Evolutionary conservation across 768 basidiomycete species (phyloP).

Genomic region (Macrolepiota dolichaula): DNA sequence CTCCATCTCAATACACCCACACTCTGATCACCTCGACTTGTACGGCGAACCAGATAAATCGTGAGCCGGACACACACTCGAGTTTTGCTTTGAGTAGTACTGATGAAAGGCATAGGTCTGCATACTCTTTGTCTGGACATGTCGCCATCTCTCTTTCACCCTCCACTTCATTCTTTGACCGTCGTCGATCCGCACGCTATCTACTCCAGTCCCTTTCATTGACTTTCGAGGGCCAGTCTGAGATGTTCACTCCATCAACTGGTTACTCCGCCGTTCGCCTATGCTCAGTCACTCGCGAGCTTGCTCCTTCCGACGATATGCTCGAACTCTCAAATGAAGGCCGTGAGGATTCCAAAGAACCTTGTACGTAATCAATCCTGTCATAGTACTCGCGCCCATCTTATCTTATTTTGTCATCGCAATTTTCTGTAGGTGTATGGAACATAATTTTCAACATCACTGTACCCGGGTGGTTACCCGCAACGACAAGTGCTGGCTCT

Average conservation of each 20-base stretch:
- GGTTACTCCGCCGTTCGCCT: conserved; percentile 72
- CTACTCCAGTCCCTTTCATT: conserved; percentile 69
- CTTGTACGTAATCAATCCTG: conserved; percentile 35
- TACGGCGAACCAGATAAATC: conserved; percentile 62
- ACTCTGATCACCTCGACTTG: conserved; percentile 57
- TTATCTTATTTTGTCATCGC: not conserved
- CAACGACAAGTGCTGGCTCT: conserved; percentile 47
- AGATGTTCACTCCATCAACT: conserved; percentile 58
- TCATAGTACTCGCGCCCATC: not conserved
- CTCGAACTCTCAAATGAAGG: conserved; percentile 65
- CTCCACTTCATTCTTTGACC: conserved; percentile 53
- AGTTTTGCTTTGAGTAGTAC: not conserved
- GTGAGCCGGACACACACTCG: conserved; percentile 38
- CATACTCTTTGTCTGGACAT: conserved; percentile 86
- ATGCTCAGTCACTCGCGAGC: conserved; percentile 61
- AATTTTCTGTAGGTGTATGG: conserved; percentile 44
- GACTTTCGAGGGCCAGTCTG: conserved; percentile 85
- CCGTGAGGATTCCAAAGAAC: conserved; percentile 50
- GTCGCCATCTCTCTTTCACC: conserved; percentile 63
- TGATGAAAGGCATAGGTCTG: conserved; percentile 50
- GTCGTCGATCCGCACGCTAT: conserved; percentile 45
- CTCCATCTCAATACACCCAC: conserved; percentile 60
- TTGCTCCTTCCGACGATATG: conserved; percentile 44
- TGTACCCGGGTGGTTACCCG: conserved; percentile 90
- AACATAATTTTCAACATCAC: conserved; percentile 77